phyloP scores from a whole-genome alignment of 73 alveolate genomes.

The Paramecium bursaria region DNA sequence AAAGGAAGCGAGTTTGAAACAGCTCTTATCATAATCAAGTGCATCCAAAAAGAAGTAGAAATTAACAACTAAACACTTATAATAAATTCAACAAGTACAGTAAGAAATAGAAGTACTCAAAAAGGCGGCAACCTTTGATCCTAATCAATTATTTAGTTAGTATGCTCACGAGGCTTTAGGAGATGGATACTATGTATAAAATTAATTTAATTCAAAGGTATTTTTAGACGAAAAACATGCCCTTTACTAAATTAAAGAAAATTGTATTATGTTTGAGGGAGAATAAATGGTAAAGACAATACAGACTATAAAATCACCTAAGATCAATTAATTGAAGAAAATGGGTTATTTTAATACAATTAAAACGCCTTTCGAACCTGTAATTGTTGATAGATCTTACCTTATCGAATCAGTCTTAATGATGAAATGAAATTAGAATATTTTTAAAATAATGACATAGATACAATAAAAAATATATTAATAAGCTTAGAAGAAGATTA shows the following conservation, averaged over 20 bases:
- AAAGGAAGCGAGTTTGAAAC: constrained; percentile 5
- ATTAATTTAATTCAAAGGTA: neutral
- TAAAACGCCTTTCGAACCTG: neutral
- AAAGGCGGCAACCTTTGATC: constrained; percentile 1
- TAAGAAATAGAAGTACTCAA: constrained; percentile 5
- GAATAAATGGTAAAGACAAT: neutral
- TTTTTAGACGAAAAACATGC: constrained; percentile 27
- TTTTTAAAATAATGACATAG: constrained; percentile 8
- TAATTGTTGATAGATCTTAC: constrained; percentile 3
- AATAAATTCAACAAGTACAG: constrained; percentile 3
- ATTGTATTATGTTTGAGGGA: neutral
- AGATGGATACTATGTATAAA: constrained; percentile 3
- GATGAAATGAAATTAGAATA: constrained; percentile 13
- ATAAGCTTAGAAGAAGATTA: constrained; percentile 35
- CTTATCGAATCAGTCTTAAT: neutral
- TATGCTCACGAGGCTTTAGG: neutral
- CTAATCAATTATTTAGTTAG: neutral
- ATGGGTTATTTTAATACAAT: constrained; percentile 16
- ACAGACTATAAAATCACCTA: neutral
- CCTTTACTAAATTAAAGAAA: neutral
- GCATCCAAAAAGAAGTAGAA: constrained; percentile 30
- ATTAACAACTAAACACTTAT: neutral
- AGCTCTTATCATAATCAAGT: constrained; percentile 4
- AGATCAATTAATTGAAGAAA: neutral
- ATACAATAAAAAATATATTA: neutral